Percentiles rank a stretch among this genome's conserved stretches.
Conservation (phyloP, 2,329 filamentous ascomycete species). For the Clathrospora elynae region DNA sequence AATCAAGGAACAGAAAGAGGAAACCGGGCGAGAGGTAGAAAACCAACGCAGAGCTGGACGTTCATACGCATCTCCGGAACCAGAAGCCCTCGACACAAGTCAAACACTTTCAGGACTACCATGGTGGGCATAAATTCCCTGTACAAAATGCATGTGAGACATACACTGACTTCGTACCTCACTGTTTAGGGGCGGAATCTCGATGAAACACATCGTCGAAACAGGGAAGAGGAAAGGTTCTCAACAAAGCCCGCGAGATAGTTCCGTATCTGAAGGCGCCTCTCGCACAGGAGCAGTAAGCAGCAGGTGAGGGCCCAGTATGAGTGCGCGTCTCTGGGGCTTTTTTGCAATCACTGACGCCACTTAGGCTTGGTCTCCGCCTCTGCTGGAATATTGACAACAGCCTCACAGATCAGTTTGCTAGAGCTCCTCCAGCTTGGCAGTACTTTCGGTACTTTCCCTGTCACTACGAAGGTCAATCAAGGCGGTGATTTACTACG, state of each 20-base stretch:
- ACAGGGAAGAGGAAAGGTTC: slow-evolving; percentile 53
- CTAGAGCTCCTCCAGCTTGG: slow-evolving; percentile 44
- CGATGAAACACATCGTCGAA: slow-evolving; percentile 59
- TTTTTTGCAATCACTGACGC: slow-evolving; percentile 28
- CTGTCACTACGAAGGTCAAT: slow-evolving; percentile 25
- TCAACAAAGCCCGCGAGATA: slow-evolving; percentile 48
- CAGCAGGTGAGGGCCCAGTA: slow-evolving; percentile 45
- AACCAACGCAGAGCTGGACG: slow-evolving; percentile 68
- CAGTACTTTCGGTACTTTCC: slow-evolving; percentile 28
- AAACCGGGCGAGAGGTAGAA: slow-evolving; percentile 64
- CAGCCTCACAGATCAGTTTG: slow-evolving; percentile 50
- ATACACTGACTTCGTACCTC: no score
- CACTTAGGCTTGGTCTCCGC: slow-evolving; percentile 43
- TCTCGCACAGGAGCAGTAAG: slow-evolving; percentile 46
- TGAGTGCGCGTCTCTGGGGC: slow-evolving; percentile 34
- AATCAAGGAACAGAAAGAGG: slow-evolving; percentile 69
- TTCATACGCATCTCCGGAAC: slow-evolving; percentile 66
- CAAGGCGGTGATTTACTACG: neutral
- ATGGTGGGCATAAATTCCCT: no score
- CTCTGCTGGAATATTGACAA: no score
- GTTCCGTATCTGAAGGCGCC: slow-evolving; percentile 46
- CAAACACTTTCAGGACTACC: slow-evolving; percentile 68
- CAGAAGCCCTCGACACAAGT: slow-evolving; percentile 59
- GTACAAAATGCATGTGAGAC: no score
- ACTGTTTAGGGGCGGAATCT: slow-evolving; percentile 73